Conservation (phyloP, 164 flowering plant species). For the Echeveria elegans region DNA sequence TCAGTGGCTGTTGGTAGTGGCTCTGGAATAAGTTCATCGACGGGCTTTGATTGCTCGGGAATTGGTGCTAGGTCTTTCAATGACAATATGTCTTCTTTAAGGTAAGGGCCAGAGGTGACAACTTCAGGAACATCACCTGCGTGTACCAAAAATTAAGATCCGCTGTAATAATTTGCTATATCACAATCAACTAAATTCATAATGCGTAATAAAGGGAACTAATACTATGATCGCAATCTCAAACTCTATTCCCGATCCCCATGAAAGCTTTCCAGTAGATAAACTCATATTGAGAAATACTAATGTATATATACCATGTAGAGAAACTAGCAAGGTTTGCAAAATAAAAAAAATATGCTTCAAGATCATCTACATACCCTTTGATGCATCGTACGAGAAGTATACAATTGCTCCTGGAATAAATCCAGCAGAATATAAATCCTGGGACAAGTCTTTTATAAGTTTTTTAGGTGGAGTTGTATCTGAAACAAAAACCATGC, state of each 20-base stretch:
- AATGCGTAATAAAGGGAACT: not conserved
- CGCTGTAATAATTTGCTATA: too few relatives aligned
- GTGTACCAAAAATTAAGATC: not conserved
- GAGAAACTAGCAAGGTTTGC: not conserved
- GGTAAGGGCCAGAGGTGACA: constrained; percentile 41
- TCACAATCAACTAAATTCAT: too few relatives aligned
- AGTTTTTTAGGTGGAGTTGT: constrained; percentile 92
- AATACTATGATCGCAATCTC: too few relatives aligned
- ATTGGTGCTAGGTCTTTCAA: constrained; percentile 42
- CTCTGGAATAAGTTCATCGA: constrained; percentile 17
- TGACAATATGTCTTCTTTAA: constrained; percentile 58
- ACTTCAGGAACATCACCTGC: constrained; percentile 40
- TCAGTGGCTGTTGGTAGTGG: constrained; percentile 18
- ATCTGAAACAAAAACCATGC: constrained; percentile 48
- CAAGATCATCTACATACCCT: constrained; percentile 34
- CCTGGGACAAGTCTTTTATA: constrained; percentile 58
- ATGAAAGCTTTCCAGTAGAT: not conserved
- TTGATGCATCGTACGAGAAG: constrained; percentile 59
- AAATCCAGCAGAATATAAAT: constrained; percentile 81
- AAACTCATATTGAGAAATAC: too few relatives aligned
- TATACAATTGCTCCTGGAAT: constrained; percentile 93
- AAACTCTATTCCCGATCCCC: too few relatives aligned
- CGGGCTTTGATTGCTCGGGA: constrained; percentile 24
- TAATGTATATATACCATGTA: too few relatives aligned
- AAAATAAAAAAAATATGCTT: not conserved